Evolutionary conservation across 805 yeast species (phyloP), one percentile per base, ranked within the genome.

Genomic region (Groenewaldozyma tartarivorans): DNA sequence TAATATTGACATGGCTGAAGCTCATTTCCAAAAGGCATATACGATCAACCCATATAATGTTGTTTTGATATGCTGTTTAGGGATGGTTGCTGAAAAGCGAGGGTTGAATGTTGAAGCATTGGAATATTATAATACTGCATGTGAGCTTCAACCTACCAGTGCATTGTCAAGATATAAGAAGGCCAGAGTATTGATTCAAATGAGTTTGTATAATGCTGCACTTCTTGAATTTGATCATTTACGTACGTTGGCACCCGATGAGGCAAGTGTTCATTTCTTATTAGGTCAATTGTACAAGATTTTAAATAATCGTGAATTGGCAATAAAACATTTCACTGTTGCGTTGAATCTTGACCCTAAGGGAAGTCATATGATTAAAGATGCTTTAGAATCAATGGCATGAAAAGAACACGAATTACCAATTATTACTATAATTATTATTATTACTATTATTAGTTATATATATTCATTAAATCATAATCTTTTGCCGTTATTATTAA

Each of bases 281-380:
- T 66, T 92, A 35, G 98, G 96, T 7, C 86, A 86, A 54, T 68
- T 88, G 41, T 86, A 87, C 69, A 83, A 79, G 51, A 72, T 80
- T 22, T 75, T 81, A 48, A 79, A 79, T 21, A 77, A 83, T 46
- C 80, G 77, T 51, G 76, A 74, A 50, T 78, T 72, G 48, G 97
- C 98, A 1, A 72, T 90, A 20, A 77, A 75, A 49, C 90, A 84
- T 53, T 85, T 84, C 50, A 90, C 97, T 0, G 73, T 80, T 34
- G 96, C 98, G 1, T 68, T 86, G 62, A 84, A 85, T 54, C 67
- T 90, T 48, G 97, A 90, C 60, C 96, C 97, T 4, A 86, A 87
- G 56, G 95, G 95, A 0, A 76, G 81, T 37, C 94, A 84, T 56
- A 66, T 87, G 42, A 83, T 88, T 15, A 72, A 83, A 47, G 94